Conservation (phyloP, 495 filamentous ascomycete species). For the Pyronema domesticum region DNA sequence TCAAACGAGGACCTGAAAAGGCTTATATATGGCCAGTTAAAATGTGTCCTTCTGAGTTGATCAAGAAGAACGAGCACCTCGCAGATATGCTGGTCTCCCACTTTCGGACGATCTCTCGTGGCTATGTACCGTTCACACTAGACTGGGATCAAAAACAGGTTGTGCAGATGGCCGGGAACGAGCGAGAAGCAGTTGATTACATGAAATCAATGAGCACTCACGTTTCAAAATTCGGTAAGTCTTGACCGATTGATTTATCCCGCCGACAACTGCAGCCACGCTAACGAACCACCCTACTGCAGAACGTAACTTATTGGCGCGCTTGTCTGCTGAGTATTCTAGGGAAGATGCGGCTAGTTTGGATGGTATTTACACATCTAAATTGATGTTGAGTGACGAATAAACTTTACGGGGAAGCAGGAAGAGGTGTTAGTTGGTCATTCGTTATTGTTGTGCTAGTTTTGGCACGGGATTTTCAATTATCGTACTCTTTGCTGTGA, state of each 20-base stretch:
- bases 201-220: conserved; percentile 14
- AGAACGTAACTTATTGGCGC: background rate
- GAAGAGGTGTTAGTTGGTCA: background rate
- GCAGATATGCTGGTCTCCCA: conserved; percentile 20
- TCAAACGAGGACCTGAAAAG: conserved; percentile 3
- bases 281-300: background rate
- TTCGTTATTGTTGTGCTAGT: too few species aligned
- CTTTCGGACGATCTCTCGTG: conserved; percentile 21
- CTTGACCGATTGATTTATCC: background rate
- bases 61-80: conserved; percentile 17
- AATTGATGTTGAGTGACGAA: background rate
- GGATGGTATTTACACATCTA: background rate
- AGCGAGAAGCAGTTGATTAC: conserved; percentile 17
- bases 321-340: background rate
- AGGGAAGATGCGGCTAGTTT: background rate
- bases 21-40: conserved; percentile 19
- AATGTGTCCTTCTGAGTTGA: conserved; percentile 8
- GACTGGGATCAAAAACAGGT: conserved; percentile 22
- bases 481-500: too few species aligned
- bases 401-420: background rate
- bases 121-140: conserved; percentile 18
- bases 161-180: conserved; percentile 14
- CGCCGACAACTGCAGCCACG: background rate
- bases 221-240: conserved; percentile 12
- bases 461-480: too few species aligned